Base-by-base conservation (phyloP, 805 yeast genomes). In the Priceomyces carsonii region DNA sequence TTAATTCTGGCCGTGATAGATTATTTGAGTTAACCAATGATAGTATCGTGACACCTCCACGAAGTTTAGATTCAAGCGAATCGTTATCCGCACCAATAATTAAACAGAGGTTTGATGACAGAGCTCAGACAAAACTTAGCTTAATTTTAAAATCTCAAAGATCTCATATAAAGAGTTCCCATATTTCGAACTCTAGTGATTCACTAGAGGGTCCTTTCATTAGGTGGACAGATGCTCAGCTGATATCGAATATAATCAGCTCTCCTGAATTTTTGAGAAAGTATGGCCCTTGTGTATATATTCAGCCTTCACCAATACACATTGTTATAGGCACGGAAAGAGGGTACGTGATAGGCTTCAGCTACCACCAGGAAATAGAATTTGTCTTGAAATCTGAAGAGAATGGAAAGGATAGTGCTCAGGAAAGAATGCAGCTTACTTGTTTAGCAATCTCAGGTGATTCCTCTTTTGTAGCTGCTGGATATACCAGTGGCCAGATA, bases 301-400 rank as follows among this genome's bases (percentile, higher is more conserved):
- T 64, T 9, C 54, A 51, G 29, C 51, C 63, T 7, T 54, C 61
- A 3, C 42, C 64, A 1, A 35, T 59, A 5, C 59, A 71, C 20
- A 63, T 83, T 6, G 78, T 78, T 0, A 48, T 89, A 6, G 96
- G 95, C 2, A 89, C 96, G 0, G 49, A 73, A 0, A 74, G 73
- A 33, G 95, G 95, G 1, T 62, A 56, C 23, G 63, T 87, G 0
- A 56, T 85, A 4, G 66, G 84, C 4, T 89, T 86, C 55, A 83
- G 81, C 48, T 82, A 80, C 42, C 73, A 73, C 28, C 96, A 90
- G 54, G 66, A 63, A 19, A 51, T 85, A 3, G 62, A 71, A 9
- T 59, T 61, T 27, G 67, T 71, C 1, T 51, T 82, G 10, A 65
- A 63, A 1, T 46, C 54, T 3, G 44, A 43, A 13, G 59, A 64